A percentile compares a stretch with the other conserved stretches of the same genome.
These are phyloP conservation scores for Chlamydomonas reinhardtii DNA, from an alignment of 163 green algal species.

Conservation along the genomic window DNA sequence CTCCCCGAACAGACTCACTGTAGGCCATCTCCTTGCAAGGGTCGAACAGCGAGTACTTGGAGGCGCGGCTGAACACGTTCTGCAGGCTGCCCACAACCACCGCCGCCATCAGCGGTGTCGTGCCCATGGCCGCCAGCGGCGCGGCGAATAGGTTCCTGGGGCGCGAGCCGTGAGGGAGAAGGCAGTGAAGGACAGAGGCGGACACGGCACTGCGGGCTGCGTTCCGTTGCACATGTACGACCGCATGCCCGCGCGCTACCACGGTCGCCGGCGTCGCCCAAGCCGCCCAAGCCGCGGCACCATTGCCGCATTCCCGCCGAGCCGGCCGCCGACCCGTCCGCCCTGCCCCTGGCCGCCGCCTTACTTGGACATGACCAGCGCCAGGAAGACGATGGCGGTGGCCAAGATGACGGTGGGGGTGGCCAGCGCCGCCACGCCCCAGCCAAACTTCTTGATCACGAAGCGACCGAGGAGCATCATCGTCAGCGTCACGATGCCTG, in stretches of 20 bases:
- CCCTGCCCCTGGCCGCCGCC: not conserved
- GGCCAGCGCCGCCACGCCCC: constrained; percentile 94
- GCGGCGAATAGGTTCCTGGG: constrained; percentile 44
- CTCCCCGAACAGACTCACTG: constrained; percentile 62
- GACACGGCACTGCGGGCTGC: too few species aligned
- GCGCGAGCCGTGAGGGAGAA: too few species aligned
- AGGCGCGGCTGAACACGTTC: constrained; percentile 98
- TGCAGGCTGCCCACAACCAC: constrained; percentile 95
- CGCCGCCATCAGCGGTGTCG: constrained; percentile 96
- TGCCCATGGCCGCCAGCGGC: constrained; percentile 65
- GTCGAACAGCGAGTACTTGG: constrained; percentile 99
- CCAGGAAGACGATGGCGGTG: constrained; percentile 95
- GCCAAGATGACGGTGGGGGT: constrained; percentile 94
- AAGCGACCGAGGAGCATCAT: constrained; percentile 96
- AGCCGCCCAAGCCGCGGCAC: too few species aligned
- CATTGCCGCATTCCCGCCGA: too few species aligned
- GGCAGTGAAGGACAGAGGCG: too few species aligned
- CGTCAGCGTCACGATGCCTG: constrained; percentile 92
- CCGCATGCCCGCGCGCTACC: too few species aligned
- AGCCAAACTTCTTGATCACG: constrained; percentile 96
- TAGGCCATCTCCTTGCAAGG: constrained; percentile 99
- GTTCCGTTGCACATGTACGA: too few species aligned
- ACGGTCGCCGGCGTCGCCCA: too few species aligned
- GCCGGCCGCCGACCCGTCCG: too few species aligned
- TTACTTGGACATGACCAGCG: constrained; percentile 85